These are phyloP conservation scores for Chlorella sp. DNA, from an alignment of 139 green algal genomes.

Conservation along the genomic window DNA sequence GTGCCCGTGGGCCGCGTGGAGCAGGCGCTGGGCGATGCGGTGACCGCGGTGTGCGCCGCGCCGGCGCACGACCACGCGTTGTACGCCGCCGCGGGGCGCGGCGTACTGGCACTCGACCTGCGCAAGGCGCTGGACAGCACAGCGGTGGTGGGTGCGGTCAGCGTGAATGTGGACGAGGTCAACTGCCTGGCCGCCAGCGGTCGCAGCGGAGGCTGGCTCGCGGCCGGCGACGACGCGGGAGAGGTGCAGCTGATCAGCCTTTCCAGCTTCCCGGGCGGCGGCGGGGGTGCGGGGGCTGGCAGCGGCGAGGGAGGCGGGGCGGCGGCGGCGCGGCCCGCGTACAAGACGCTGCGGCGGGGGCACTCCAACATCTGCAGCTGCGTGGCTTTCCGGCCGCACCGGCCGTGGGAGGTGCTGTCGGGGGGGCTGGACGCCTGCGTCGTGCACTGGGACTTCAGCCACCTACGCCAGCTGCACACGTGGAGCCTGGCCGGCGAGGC, in stretches of 20 bases:
- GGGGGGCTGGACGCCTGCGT: constrained; percentile 64
- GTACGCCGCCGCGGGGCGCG: constrained; percentile 7
- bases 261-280: not conserved
- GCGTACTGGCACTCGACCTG: constrained; percentile 29
- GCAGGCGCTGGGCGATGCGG: not conserved
- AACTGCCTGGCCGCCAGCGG: constrained; percentile 41
- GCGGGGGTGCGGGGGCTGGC: not conserved
- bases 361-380: constrained; percentile 60
- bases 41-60: constrained; percentile 19
- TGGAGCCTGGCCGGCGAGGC: constrained; percentile 16
- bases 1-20: not conserved
- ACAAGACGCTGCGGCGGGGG: constrained; percentile 53
- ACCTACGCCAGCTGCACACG: constrained; percentile 7
- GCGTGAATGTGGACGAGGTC: constrained; percentile 47
- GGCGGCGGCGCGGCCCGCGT: not conserved
- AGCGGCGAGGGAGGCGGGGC: not conserved
- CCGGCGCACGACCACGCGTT: not conserved
- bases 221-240: constrained; percentile 57
- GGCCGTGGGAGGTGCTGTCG: constrained; percentile 64
- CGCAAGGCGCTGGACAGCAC: constrained; percentile 10
- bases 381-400: constrained; percentile 55
- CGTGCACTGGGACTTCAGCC: constrained; percentile 52
- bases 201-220: constrained; percentile 42
- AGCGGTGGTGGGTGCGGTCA: constrained; percentile 26
- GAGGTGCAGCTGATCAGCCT: constrained; percentile 55